phyloP scores from a whole-genome alignment of 2,329 filamentous ascomycete genomes.

The Annulohypoxylon truncatum region DNA sequence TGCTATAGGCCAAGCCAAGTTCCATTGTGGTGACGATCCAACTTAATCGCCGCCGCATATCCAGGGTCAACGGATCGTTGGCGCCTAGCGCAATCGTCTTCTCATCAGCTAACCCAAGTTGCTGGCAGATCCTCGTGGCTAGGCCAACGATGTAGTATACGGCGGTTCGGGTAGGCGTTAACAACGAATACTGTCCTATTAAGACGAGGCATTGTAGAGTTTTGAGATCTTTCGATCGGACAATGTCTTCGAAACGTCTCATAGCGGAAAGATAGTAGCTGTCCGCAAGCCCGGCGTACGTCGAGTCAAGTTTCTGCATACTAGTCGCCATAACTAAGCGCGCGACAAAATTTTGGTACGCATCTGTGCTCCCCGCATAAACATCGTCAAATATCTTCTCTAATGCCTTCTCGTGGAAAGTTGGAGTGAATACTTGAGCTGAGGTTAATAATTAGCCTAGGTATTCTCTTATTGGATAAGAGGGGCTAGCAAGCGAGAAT shows the following conservation, averaged over 20 bases:
- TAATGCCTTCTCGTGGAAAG: slow-evolving; percentile 85
- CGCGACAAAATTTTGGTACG: slow-evolving; percentile 88
- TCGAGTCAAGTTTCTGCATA: slow-evolving; percentile 88
- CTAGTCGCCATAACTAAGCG: slow-evolving; percentile 95
- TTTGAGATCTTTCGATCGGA: slow-evolving; percentile 88
- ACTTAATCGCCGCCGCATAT: slow-evolving; percentile 87
- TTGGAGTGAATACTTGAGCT: slow-evolving; percentile 91
- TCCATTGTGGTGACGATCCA: slow-evolving; percentile 94
- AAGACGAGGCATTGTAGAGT: slow-evolving; percentile 90
- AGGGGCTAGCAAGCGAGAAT: slow-evolving; percentile 7
- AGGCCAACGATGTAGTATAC: slow-evolving; percentile 94
- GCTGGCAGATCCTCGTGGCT: slow-evolving; percentile 87
- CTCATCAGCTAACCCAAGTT: slow-evolving; percentile 88
- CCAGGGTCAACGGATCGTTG: slow-evolving; percentile 79
- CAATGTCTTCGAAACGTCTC: slow-evolving; percentile 82
- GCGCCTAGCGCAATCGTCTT: slow-evolving; percentile 79
- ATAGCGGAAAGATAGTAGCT: slow-evolving; percentile 94
- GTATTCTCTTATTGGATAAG: slow-evolving; percentile 27
- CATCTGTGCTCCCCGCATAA: slow-evolving; percentile 78
- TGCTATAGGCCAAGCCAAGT: slow-evolving; percentile 84
- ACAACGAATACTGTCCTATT: slow-evolving; percentile 89
- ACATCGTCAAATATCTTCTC: slow-evolving; percentile 81
- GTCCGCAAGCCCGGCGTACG: slow-evolving; percentile 93
- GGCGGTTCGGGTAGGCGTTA: slow-evolving; percentile 91
- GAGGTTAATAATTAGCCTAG: slow-evolving; percentile 32